phyloP scores from a whole-genome alignment of 2,329 filamentous ascomycete genomes.

The Claviceps arundinis region DNA sequence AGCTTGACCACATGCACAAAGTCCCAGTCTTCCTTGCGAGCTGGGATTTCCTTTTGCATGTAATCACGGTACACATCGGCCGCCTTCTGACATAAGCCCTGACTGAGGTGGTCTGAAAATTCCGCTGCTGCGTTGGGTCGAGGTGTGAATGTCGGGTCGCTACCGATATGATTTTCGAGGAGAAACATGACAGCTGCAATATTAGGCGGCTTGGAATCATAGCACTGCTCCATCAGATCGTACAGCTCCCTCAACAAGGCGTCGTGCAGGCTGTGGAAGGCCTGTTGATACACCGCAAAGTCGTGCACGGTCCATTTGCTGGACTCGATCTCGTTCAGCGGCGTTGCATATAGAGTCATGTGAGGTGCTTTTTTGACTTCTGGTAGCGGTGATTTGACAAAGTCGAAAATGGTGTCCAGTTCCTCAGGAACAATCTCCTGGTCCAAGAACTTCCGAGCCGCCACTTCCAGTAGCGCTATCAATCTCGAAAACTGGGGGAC shows the following conservation, averaged over 20 bases:
- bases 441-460: constrained; percentile 72
- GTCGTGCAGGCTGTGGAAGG: constrained; percentile 64
- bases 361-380: constrained; percentile 51
- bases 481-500: constrained; percentile 71
- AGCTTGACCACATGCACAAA: constrained; percentile 83
- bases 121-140: constrained; percentile 56
- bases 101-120: constrained; percentile 59
- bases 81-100: constrained; percentile 61
- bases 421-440: constrained; percentile 71
- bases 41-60: constrained; percentile 67
- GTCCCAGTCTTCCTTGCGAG: constrained; percentile 72
- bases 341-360: constrained; percentile 36
- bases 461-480: constrained; percentile 72
- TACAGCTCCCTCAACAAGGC: constrained; percentile 76
- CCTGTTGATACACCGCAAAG: constrained; percentile 57
- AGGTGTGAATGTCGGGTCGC: constrained; percentile 62
- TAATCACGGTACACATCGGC: constrained; percentile 67
- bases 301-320: constrained; percentile 58
- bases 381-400: constrained; percentile 58
- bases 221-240: constrained; percentile 75
- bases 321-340: constrained; percentile 42
- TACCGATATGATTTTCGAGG: constrained; percentile 68
- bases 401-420: constrained; percentile 70
- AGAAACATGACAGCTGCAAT: constrained; percentile 70
- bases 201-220: constrained; percentile 73